Evolutionary conservation across 1,284 basidiomycete species (phyloP).

Genomic region (Golubevia sp.): DNA sequence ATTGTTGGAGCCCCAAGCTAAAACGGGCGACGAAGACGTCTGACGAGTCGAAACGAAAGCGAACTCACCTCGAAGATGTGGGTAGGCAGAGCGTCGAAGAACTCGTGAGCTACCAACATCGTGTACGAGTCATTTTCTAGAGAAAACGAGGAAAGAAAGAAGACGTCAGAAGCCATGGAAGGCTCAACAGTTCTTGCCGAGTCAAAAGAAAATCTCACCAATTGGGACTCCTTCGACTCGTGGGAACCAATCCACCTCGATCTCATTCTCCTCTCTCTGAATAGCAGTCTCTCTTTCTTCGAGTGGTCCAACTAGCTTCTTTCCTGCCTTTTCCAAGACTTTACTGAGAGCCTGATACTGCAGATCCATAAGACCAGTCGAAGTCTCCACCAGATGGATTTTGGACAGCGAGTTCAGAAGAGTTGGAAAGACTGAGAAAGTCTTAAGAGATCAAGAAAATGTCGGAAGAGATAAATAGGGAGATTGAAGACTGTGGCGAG

Average conservation of each 20-base stretch:
- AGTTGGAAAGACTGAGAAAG: slow-evolving; percentile 41
- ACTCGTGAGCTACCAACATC: slow-evolving; percentile 91
- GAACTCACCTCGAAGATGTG: slow-evolving; percentile 78
- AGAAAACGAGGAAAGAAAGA: not conserved
- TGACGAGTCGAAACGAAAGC: not conserved
- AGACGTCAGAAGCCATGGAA: not conserved
- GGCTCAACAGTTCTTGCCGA: too few relatives aligned
- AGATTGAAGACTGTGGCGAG: slow-evolving; percentile 12
- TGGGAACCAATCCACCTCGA: slow-evolving; percentile 74
- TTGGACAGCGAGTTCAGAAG: slow-evolving; percentile 31
- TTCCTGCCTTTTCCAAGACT: slow-evolving; percentile 23
- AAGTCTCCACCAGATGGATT: slow-evolving; percentile 55
- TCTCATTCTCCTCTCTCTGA: slow-evolving; percentile 32
- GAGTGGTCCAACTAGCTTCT: slow-evolving; percentile 28
- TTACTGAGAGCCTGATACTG: slow-evolving; percentile 30
- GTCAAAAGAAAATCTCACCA: slow-evolving; percentile 37
- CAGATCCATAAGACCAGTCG: slow-evolving; percentile 37
- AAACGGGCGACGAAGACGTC: not conserved
- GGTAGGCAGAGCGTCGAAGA: slow-evolving; percentile 94
- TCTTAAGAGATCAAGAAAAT: slow-evolving; percentile 6
- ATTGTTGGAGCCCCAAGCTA: not conserved
- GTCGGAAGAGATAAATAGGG: not conserved
- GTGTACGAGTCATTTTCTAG: slow-evolving; percentile 70
- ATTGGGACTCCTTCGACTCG: slow-evolving; percentile 72
- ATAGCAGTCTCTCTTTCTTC: slow-evolving; percentile 8